A percentile compares a stretch with the other conserved stretches of the same genome.
phyloP scores from a whole-genome alignment of 192 early-diverging fungal genomes.

The Spizellomyces sp. region DNA sequence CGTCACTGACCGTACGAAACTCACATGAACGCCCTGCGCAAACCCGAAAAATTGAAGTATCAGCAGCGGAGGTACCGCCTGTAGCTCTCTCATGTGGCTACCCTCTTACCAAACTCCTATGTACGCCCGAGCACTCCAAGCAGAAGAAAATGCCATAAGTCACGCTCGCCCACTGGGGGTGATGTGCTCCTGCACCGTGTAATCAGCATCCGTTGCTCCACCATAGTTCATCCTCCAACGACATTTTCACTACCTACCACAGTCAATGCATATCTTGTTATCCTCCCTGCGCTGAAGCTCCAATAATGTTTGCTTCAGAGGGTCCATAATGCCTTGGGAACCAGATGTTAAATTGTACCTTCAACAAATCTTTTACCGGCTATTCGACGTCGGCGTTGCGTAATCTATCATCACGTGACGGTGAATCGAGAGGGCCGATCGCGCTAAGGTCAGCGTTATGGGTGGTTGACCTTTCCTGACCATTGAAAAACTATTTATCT shows the following conservation, averaged over 20 bases:
- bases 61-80: neutral
- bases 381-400: no score
- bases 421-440: no score
- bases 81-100: conserved; percentile 19
- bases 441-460: no score
- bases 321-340: conserved; percentile 18
- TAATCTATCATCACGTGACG: no score
- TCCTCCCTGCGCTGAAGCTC: conserved; percentile 37
- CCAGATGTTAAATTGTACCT: no score
- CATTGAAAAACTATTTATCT: no score
- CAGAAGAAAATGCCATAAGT: conserved; percentile 96
- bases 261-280: conserved; percentile 81
- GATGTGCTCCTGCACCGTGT: conserved; percentile 9
- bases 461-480: no score
- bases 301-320: conserved; percentile 30
- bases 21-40: conserved; percentile 50
- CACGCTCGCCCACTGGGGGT: conserved; percentile 80
- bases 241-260: conserved; percentile 59
- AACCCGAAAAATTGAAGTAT: neutral
- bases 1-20: conserved; percentile 97
- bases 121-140: conserved; percentile 89
- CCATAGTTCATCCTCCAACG: neutral
- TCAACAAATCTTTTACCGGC: no score
- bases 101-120: conserved; percentile 80
- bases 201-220: neutral